A percentile compares a stretch with the other conserved stretches of the same genome.
phyloP scores from a whole-genome alignment of 176 grass and related monocot genomes.

The Typha latifolia region DNA sequence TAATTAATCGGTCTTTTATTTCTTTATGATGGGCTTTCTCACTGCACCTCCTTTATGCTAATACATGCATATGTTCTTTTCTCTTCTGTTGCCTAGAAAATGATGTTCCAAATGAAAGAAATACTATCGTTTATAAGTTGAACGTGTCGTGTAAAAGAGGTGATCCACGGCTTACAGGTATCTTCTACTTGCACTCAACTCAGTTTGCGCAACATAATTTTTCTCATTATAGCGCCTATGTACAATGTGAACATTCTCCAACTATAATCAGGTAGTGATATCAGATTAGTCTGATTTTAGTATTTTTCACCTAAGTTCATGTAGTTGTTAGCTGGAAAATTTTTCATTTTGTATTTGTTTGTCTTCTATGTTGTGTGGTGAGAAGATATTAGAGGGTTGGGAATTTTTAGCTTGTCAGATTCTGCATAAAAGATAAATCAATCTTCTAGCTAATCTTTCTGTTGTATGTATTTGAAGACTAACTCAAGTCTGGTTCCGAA shows the following conservation, averaged over 20 bases:
- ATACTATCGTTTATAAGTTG: constrained; percentile 85
- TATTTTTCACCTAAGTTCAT: background rate
- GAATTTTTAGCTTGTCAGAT: background rate
- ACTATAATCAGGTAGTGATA: background rate
- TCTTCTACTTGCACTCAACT: constrained; percentile 12
- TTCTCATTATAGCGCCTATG: background rate
- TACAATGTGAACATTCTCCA: background rate
- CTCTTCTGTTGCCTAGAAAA: constrained; percentile 42
- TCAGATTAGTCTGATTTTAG: background rate
- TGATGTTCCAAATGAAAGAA: constrained; percentile 81
- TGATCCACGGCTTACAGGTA: constrained; percentile 62
- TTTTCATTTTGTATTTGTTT: background rate
- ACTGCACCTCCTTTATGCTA: background rate
- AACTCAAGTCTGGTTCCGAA: background rate
- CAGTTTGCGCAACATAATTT: no score
- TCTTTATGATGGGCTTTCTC: background rate
- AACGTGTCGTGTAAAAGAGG: constrained; percentile 54
- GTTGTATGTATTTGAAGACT: background rate
- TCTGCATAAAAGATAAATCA: background rate
- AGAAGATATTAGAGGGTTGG: background rate
- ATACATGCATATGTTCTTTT: constrained; percentile 5
- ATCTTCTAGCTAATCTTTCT: background rate
- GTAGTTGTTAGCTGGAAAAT: background rate
- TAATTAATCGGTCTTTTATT: background rate
- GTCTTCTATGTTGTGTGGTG: background rate